Evolutionary conservation across 257 asterid genomes (phyloP).

Genomic region (Penstemon newberryi): DNA sequence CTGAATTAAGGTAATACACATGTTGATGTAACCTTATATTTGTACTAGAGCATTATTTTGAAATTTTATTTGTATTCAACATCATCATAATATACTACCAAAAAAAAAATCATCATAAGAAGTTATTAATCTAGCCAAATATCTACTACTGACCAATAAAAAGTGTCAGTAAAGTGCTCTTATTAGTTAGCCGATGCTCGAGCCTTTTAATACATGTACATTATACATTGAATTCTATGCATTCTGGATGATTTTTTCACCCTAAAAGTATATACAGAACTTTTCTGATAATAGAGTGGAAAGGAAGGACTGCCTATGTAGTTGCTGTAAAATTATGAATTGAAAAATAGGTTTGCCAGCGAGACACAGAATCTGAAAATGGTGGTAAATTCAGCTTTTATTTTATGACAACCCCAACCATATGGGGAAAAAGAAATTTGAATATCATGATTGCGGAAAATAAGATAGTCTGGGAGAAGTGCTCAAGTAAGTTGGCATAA

Average conservation of each 20-base stretch:
- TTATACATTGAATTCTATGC: slow-evolving; percentile 6
- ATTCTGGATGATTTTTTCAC: not conserved
- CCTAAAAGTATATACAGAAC: slow-evolving; percentile 10
- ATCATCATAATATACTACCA: not conserved
- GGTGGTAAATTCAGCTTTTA: not conserved
- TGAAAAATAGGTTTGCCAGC: not conserved
- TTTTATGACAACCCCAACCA: not conserved
- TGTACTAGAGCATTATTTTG: not conserved
- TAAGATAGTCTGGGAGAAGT: too few species aligned
- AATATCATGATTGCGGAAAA: too few species aligned
- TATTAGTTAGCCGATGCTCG: slow-evolving; percentile 4
- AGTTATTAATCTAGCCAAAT: not conserved
- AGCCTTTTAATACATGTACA: slow-evolving; percentile 2
- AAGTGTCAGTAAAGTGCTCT: slow-evolving; percentile 12
- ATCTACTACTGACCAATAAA: not conserved
- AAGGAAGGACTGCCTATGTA: slow-evolving; percentile 1
- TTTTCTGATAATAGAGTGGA: not conserved
- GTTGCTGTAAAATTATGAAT: not conserved
- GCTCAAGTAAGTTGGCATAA: not conserved
- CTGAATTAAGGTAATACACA: not conserved
- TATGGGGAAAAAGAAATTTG: not conserved
- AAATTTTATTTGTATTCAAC: not conserved
- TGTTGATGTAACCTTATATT: not conserved
- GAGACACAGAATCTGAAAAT: not conserved
- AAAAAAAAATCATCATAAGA: not conserved